Conservation (phyloP, 1,284 basidiomycete species). For the Ganoderma lingzhi region DNA sequence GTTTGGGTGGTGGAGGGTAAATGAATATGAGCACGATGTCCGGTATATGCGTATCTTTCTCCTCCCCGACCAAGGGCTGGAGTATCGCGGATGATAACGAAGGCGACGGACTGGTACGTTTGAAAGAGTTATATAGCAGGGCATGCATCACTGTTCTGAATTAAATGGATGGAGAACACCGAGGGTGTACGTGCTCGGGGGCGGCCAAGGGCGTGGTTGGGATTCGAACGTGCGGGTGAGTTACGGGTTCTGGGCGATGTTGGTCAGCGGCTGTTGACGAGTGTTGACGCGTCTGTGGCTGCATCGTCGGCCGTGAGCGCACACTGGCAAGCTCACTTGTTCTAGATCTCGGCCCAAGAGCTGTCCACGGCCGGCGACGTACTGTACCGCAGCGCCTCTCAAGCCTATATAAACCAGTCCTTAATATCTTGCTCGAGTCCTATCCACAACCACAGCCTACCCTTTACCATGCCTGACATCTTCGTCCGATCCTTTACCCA, state of each 20-base stretch:
- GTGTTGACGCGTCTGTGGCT: slow-evolving; percentile 33
- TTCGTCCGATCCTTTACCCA: slow-evolving; percentile 73
- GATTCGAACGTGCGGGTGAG: slow-evolving; percentile 10
- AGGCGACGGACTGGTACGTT: too few species aligned
- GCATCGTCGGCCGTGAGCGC: background rate
- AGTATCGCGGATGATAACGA: too few species aligned
- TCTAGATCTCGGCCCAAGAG: slow-evolving; percentile 2
- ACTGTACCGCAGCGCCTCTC: background rate
- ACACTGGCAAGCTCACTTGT: background rate
- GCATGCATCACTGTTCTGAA: too few species aligned
- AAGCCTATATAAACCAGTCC: slow-evolving; percentile 5
- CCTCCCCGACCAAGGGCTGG: too few species aligned
- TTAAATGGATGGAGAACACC: too few species aligned
- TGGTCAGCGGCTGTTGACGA: slow-evolving; percentile 17
- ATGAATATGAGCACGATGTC: background rate
- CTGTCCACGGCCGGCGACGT: background rate
- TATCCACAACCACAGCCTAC: background rate
- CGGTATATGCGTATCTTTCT: too few species aligned
- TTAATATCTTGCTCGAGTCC: background rate
- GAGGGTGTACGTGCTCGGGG: too few species aligned
- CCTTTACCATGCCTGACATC: slow-evolving; percentile 49
- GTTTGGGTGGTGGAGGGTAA: background rate
- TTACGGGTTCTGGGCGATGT: slow-evolving; percentile 22
- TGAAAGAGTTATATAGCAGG: too few species aligned
- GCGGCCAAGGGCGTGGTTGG: background rate